A percentile compares a stretch with the other conserved stretches of the same genome.
These are phyloP conservation scores for Pluteus cervinus DNA, from an alignment of 768 basidiomycete genomes.

Conservation along the genomic window DNA sequence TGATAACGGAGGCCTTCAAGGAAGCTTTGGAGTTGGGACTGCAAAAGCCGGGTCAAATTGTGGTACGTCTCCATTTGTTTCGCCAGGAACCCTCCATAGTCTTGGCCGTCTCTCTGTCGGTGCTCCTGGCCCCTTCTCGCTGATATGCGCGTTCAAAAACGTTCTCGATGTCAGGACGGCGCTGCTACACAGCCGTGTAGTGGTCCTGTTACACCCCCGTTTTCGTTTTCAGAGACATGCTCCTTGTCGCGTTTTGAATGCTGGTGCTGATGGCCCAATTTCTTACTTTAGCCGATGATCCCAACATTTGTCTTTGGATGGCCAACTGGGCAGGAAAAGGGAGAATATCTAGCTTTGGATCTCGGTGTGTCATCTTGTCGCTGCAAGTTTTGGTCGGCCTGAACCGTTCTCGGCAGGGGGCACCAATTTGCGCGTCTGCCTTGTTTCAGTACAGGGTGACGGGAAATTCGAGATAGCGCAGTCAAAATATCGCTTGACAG, in stretches of 20 bases:
- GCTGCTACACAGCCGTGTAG: too few species aligned
- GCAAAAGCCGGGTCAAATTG: constrained; percentile 74
- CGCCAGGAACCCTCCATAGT: too few species aligned
- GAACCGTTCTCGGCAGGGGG: constrained; percentile 47
- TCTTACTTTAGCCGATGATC: constrained; percentile 73
- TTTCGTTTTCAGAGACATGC: neutral
- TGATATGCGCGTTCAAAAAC: too few species aligned
- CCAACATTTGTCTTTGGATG: constrained; percentile 96
- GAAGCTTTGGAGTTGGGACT: constrained; percentile 87
- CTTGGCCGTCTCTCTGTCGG: too few species aligned
- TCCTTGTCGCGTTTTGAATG: neutral
- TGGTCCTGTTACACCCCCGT: constrained; percentile 1
- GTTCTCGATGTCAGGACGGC: too few species aligned
- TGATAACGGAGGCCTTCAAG: constrained; percentile 95
- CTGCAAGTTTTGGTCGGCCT: neutral
- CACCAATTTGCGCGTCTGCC: constrained; percentile 97
- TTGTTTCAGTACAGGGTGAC: constrained; percentile 84
- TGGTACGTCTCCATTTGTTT: constrained; percentile 82
- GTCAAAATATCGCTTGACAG: constrained; percentile 93
- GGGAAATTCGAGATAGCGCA: constrained; percentile 99
- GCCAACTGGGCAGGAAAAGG: constrained; percentile 85
- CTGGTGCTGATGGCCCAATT: constrained; percentile 7
- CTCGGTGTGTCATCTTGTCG: constrained; percentile 50
- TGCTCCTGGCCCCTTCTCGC: too few species aligned
- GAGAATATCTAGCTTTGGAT: constrained; percentile 87